Evolutionary conservation across 1,284 basidiomycete species (phyloP).

Genomic region (Xerocomus cyaneibrunnescens): DNA sequence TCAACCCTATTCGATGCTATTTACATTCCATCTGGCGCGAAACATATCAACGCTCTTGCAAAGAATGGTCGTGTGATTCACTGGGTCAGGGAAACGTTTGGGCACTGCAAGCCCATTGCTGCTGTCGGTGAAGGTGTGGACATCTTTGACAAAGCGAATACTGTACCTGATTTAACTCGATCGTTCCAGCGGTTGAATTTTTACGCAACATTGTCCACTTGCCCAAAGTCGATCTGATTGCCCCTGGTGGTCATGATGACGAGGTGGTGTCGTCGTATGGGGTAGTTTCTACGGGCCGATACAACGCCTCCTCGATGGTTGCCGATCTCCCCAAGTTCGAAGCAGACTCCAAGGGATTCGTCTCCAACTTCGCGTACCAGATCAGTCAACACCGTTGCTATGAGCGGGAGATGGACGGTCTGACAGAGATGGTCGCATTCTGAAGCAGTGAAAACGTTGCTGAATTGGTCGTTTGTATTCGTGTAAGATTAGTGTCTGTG

Average conservation of each 20-base stretch:
- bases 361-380: slow-evolving; percentile 58
- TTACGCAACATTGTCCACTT: slow-evolving; percentile 48
- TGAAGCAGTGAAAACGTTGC: slow-evolving; percentile 32
- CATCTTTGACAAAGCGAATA: not conserved
- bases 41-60: slow-evolving; percentile 52
- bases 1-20: slow-evolving; percentile 81
- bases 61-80: slow-evolving; percentile 61
- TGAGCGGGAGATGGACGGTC: slow-evolving; percentile 57
- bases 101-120: slow-evolving; percentile 77
- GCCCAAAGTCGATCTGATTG: slow-evolving; percentile 44
- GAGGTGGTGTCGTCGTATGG: slow-evolving; percentile 56
- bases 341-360: slow-evolving; percentile 49
- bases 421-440: slow-evolving; percentile 55
- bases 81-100: slow-evolving; percentile 77
- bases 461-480: not conserved
- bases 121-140: slow-evolving; percentile 60
- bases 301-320: slow-evolving; percentile 40
- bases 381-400: slow-evolving; percentile 65
- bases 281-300: slow-evolving; percentile 57
- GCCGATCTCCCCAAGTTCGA: slow-evolving; percentile 46
- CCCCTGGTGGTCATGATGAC: slow-evolving; percentile 34
- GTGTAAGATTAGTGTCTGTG: slow-evolving; percentile 17
- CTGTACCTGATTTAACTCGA: slow-evolving; percentile 1
- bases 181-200: slow-evolving; percentile 45
- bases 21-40: slow-evolving; percentile 65